Base-by-base conservation (phyloP, 768 basidiomycete genomes). In the Steccherinum ochraceum region DNA sequence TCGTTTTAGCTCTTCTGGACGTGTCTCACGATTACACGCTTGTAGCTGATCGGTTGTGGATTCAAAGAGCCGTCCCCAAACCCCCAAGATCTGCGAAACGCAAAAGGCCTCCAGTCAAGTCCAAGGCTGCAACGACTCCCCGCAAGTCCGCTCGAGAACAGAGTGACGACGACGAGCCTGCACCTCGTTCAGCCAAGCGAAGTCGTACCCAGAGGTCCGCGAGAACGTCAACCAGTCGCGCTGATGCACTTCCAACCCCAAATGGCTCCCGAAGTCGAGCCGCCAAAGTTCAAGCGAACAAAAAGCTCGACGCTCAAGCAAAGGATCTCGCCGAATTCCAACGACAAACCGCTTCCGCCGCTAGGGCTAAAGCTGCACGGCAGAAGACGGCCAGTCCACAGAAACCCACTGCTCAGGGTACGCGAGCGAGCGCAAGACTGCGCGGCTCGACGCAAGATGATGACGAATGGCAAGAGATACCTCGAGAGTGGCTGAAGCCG, bases 1-100 rank as follows among this genome's bases (percentile, higher is more conserved):
- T 40, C n/a, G 27, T 24, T 20, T 18, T 25, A n/a, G n/a, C n/a
- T n/a, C n/a, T n/a, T n/a, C n/a, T n/a, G n/a, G n/a, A n/a, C n/a
- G n/a, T n/a, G n/a, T n/a, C n/a, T n/a, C n/a, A n/a, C n/a, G 21
- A n/a, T 16, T 24, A 20, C n/a, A n/a, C n/a, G n/a, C n/a, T n/a
- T n/a, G 2, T 26, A 89, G 89, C 80, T 49, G 84, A 91, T 60
- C 84, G 91, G 20, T 72, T 93, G 20, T 93, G 91, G 91, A 80
- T 91, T 41, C 90, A 93, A 62, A 84, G 87, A n/a, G 69, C 72
- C 24, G 76, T 72, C 11, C 83, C 80, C 1, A 80, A 73, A 60
- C 71, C 72, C 30, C 67, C 69, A 41, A 65, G 62, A 44, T 63
- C 54, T 12, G 55, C 68, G 30, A 77, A 79, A 41, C 69, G 77